Base-by-base conservation (phyloP, 2,329 filamentous ascomycete genomes). In the Intubia oerlemansii region DNA sequence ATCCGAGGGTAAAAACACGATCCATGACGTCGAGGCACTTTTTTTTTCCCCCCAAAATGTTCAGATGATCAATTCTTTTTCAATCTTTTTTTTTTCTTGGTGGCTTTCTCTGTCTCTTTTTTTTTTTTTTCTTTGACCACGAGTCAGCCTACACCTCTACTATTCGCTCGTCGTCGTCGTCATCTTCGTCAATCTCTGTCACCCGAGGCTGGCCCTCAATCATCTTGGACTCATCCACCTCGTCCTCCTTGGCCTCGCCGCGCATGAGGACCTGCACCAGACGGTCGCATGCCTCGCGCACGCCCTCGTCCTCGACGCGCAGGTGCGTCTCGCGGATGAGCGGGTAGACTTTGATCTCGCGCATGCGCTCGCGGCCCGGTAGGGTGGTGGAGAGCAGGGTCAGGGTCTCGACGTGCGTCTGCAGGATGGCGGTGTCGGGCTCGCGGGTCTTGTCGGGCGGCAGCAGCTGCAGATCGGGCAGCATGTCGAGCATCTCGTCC, bases 361-460 rank as follows among this genome's bases (percentile, higher is more conserved):
- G 63, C 59, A 95, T 57, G 31, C 65, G 53, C 6, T 90, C 76
- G 34, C 85, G 64, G 2, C 75, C 80, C 39, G 72, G 59, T 6
- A 67, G 60, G 7, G 79, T 85, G 5, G 77, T 84, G 0, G 79
- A 84, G 33, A 98, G 51, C 12, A 98, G 53, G 32, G 84, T 62
- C 31, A 98, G 49, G 1, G 82, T 92, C 53, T 98, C 88, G 13
- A 98, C 52, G 47, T 95, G 84, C 3, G 79, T 88, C 44, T 76
- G 67, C 30, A 93, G 60, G 37, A 92, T 88, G 26, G 66, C 64
- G 11, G 53, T 49, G 42, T 93, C 80, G 4, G 61, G 49, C 38
- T 98, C 88, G 23, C 85, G 67, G 50, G 74, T 59, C 58, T 98
- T 95, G 44, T 93, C 82, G 0, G 82, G 77, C 0, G 82, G 76